Conservation (phyloP, 768 basidiomycete species). For the Kondoa subrosea region DNA sequence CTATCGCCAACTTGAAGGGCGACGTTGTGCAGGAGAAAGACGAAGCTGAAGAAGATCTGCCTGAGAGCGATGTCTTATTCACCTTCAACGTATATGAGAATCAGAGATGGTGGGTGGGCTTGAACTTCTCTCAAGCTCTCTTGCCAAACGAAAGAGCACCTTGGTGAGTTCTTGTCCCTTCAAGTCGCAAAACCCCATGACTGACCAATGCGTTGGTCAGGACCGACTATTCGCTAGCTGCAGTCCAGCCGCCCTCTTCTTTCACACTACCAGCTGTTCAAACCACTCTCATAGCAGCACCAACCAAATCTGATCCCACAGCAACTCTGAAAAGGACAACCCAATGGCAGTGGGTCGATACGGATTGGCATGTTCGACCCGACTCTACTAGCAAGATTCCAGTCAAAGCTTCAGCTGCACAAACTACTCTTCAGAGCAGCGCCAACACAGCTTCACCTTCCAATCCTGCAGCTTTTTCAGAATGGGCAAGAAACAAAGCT, state of each 20-base stretch:
- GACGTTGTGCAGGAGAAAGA: not conserved
- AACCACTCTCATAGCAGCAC: conserved; percentile 30
- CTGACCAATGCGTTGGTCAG: conserved; percentile 9
- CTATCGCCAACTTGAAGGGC: not conserved
- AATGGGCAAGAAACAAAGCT: conserved; percentile 6
- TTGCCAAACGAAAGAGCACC: conserved; percentile 36
- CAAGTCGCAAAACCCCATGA: not conserved
- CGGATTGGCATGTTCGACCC: conserved; percentile 35
- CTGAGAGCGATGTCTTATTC: conserved; percentile 41
- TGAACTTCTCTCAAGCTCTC: conserved; percentile 38
- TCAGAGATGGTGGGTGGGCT: conserved; percentile 36
- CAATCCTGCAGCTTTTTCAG: conserved; percentile 5
- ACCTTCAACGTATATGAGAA: conserved; percentile 31
- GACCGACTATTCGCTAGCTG: conserved; percentile 34
- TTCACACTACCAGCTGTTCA: conserved; percentile 33
- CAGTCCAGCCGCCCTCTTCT: conserved; percentile 34
- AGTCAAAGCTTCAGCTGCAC: conserved; percentile 3
- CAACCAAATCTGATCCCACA: conserved; percentile 28
- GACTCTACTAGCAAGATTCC: conserved; percentile 6
- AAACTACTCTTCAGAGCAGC: not conserved
- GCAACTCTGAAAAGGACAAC: conserved; percentile 31
- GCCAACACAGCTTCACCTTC: not conserved
- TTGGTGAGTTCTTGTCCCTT: conserved; percentile 28
- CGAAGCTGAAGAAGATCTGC: conserved; percentile 29
- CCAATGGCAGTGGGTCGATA: conserved; percentile 37